A percentile compares a stretch with the other conserved stretches of the same genome.
phyloP scores from a whole-genome alignment of 805 yeast genomes.

The Candida sphagnicola region DNA sequence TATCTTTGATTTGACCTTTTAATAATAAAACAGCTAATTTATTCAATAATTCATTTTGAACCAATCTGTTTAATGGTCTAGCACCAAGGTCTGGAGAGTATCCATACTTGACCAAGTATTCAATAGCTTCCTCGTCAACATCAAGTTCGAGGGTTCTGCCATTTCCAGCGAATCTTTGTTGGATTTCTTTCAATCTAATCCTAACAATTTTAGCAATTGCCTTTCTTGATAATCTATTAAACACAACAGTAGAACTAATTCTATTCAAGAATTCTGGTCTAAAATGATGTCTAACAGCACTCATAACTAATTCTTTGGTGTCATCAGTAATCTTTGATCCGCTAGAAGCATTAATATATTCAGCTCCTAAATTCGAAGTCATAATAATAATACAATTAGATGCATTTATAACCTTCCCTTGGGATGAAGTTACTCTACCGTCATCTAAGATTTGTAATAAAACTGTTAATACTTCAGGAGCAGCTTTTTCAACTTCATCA shows the following conservation, averaged over 20 bases:
- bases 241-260: conserved; percentile 87
- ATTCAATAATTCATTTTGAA: conserved; percentile 84
- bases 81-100: conserved; percentile 95
- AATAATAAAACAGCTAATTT: conserved; percentile 83
- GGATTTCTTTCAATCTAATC: conserved; percentile 80
- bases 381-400: conserved; percentile 89
- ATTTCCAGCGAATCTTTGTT: conserved; percentile 76
- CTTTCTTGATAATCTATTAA: conserved; percentile 86
- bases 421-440: conserved; percentile 92
- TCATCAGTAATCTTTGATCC: conserved; percentile 61
- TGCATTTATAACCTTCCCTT: conserved; percentile 90
- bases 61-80: conserved; percentile 89
- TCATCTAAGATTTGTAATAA: conserved; percentile 91
- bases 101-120: conserved; percentile 79
- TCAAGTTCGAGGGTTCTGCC: conserved; percentile 74
- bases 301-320: conserved; percentile 78
- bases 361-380: conserved; percentile 98
- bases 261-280: conserved; percentile 97
- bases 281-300: conserved; percentile 80
- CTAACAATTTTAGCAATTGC: conserved; percentile 91
- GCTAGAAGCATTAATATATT: conserved; percentile 67
- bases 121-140: conserved; percentile 72
- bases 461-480: conserved; percentile 93
- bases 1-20: conserved; percentile 82
- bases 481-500: conserved; percentile 98